Base-by-base conservation (phyloP, 208 protist species). In the Strigomonas culicis region DNA sequence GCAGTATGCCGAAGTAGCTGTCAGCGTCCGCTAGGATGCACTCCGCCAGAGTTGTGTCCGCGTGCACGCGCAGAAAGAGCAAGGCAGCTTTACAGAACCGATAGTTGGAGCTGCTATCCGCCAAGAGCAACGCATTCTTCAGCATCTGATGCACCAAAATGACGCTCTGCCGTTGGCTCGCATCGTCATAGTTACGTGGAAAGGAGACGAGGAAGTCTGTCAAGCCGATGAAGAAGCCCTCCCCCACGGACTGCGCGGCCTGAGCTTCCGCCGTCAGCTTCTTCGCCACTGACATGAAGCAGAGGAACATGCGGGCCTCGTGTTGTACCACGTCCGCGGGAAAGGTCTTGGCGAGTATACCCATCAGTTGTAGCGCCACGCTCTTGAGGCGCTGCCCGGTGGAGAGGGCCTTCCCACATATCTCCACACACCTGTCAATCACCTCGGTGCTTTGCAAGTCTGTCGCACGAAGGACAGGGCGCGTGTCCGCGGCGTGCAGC, bases 181-280 rank as follows among this genome's bases (percentile, higher is more conserved):
- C 46, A 4, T 57, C 60, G 56, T 24, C 43, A 19, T 59, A 47
- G 60, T 51, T 19, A 17, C 76, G 68, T 13, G 77, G 60, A 43
- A 79, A 86, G 25, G 28, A 47, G 0, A 30, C 19, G 0, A 80
- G 67, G 49, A 79, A 82, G 39, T 76, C 69, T 0, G 59, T 43
- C 22, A 86, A 25, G 7, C 76, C 83, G 4, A 69, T 59, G 0
- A 90, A 68, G 21, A 90, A 63, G 2, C 79, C 83, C 57, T 80
- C 77, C 34, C 62, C 77, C 31, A 86, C 56, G 19, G 64, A 64
- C 49, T 78, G 73, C 50, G 74, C 60, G 27, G 70, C 59, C 36
- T 60, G 36, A 6, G 22, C n/a, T 28, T 59, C 60, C 31, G 61
- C 31, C 7, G 52, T 59, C 7, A 82, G 61, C 13, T 44, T 52